Evolutionary conservation across 1,284 basidiomycete species (phyloP).

Genomic region (Xanthoconium separans): DNA sequence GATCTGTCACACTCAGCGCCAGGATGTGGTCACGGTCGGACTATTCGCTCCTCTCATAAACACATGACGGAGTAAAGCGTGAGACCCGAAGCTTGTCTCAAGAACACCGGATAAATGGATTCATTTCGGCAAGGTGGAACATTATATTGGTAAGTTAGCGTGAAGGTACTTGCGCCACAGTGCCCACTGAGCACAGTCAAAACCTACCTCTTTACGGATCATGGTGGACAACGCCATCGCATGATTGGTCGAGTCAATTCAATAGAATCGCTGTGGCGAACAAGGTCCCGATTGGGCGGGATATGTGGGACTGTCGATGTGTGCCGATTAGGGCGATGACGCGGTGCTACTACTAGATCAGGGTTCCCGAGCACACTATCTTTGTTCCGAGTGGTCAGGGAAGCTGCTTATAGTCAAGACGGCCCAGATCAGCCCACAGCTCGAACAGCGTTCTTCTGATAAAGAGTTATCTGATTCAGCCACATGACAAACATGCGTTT

Average conservation of each 20-base stretch:
- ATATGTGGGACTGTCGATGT: constrained; percentile 14
- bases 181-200: background rate
- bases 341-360: constrained; percentile 18
- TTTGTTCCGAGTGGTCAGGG: constrained; percentile 29
- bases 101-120: constrained; percentile 10
- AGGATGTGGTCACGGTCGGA: background rate
- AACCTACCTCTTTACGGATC: constrained; percentile 9
- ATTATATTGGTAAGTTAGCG: constrained; percentile 1
- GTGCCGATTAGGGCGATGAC: constrained; percentile 19
- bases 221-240: background rate
- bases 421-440: constrained; percentile 21
- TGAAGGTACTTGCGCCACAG: constrained; percentile 5
- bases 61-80: constrained; percentile 1
- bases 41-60: background rate
- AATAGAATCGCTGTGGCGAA: constrained; percentile 8
- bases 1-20: constrained; percentile 13
- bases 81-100: constrained; percentile 7
- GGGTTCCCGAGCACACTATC: constrained; percentile 23
- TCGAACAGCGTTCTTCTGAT: constrained; percentile 26
- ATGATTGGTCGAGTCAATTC: constrained; percentile 3
- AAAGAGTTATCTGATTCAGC: constrained; percentile 25
- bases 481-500: constrained; percentile 33
- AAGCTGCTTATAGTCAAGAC: constrained; percentile 25
- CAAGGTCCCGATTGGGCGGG: constrained; percentile 7
- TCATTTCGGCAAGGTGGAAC: constrained; percentile 13